Evolutionary conservation across 2,329 filamentous ascomycete species (phyloP).

Genomic region (Penicillium sp.): DNA sequence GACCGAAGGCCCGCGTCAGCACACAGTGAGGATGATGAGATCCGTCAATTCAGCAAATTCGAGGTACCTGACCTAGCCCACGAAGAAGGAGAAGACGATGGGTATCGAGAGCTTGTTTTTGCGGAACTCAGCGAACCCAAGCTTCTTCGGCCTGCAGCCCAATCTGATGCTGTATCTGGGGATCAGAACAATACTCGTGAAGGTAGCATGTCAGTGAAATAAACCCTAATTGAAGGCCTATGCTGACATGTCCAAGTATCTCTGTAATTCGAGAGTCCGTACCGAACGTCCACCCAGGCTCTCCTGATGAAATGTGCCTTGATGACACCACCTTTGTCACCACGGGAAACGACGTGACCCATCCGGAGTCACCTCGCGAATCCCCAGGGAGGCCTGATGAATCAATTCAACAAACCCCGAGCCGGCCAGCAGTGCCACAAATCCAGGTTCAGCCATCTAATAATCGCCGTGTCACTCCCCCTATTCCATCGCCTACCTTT

Average conservation of each 20-base stretch:
- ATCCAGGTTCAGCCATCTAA: conserved; percentile 13
- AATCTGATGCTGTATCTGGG: conserved; percentile 24
- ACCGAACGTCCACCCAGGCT: conserved; percentile 16
- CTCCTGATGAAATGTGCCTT: conserved; percentile 4
- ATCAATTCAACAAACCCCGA: conserved; percentile 13
- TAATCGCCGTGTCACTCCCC: conserved; percentile 15
- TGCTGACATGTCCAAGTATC: conserved; percentile 32
- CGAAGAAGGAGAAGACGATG: conserved; percentile 54
- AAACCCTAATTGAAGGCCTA: conserved; percentile 25
- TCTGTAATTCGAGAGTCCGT: conserved; percentile 27
- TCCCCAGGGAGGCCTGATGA: conserved; percentile 14
- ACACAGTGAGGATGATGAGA: conserved; percentile 59
- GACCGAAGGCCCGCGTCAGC: conserved; percentile 60
- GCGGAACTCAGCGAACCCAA: conserved; percentile 65
- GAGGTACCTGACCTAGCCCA: conserved; percentile 66
- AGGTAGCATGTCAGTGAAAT: conserved; percentile 41
- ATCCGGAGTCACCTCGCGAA: conserved; percentile 6
- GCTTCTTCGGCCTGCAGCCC: conserved; percentile 51
- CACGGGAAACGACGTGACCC: conserved; percentile 16
- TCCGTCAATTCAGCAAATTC: conserved; percentile 72
- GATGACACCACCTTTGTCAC: conserved; percentile 24
- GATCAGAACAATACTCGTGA: conserved; percentile 25
- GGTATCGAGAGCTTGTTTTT: conserved; percentile 58
- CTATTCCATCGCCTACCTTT: conserved; percentile 22
- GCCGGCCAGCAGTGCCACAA: conserved; percentile 1